Evolutionary conservation across 306 rosid genomes (phyloP).

Genomic region (Cercis canadensis): DNA sequence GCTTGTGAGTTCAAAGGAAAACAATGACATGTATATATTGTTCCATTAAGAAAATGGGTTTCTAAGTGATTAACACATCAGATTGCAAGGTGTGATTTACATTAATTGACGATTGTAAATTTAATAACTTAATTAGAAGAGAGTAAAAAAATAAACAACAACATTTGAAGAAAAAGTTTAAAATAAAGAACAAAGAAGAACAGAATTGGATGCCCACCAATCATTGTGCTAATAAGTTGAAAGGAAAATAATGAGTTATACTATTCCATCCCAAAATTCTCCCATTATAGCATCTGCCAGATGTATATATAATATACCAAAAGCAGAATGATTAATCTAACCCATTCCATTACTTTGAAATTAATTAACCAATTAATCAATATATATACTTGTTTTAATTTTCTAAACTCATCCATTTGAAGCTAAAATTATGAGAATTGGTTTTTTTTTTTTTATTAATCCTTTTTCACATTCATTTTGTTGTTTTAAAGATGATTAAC

Average conservation of each 20-base stretch:
- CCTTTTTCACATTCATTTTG: no score
- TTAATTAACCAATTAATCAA: neutral
- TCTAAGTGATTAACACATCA: neutral
- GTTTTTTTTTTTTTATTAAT: neutral
- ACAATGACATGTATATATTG: neutral
- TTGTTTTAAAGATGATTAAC: neutral
- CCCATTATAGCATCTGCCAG: constrained; percentile 30
- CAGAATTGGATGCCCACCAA: constrained; percentile 57
- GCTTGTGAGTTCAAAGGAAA: constrained; percentile 28
- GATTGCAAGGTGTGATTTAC: neutral
- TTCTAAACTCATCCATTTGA: no score
- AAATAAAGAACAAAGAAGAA: constrained; percentile 2
- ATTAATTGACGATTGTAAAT: constrained; percentile 1
- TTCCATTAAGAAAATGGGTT: no score
- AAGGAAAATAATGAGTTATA: constrained; percentile 30
- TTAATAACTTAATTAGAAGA: constrained; percentile 3
- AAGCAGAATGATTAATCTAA: constrained; percentile 29
- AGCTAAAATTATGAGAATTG: no score
- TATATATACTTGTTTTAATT: neutral
- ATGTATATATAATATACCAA: constrained; percentile 36
- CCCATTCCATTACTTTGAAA: constrained; percentile 3
- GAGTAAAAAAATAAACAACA: neutral
- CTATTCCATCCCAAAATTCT: constrained; percentile 42
- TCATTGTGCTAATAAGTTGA: constrained; percentile 37
- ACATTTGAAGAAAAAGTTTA: neutral